Base-by-base conservation (phyloP, 176 grass and related monocot species). In the Olyra latifolia region DNA sequence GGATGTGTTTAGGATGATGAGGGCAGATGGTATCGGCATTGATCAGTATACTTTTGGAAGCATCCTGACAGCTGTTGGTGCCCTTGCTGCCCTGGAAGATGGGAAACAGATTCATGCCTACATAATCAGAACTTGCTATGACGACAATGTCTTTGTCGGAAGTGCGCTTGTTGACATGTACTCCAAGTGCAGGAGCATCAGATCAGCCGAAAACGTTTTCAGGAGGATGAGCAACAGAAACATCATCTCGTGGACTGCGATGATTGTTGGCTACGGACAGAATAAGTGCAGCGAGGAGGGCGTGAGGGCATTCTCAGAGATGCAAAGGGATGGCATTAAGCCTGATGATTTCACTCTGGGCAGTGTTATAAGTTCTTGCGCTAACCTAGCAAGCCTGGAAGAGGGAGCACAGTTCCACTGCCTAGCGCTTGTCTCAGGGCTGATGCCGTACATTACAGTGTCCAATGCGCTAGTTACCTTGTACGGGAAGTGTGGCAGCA, bases 11-110 rank as follows among this genome's bases (percentile, higher is more conserved):
- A 66, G 84, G 74, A 84, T 75, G 48, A 93, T 93, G 91, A 80
- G 88, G 54, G 49, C 57, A 5, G 74, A 63, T 5, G 74, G 88
- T 22, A 44, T 83, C 2, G 6, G 68, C 57, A 88, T 88, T 7
- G 91, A 93, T 83, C 85, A 93, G 78, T 93, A 82, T 72, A 93
- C 85, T 6, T 93, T 93, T 0, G 91, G 91, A 67, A 93, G 88
- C 70, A 71, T 67, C 54, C 78, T 93, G 19, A 88, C 85, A 0
- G 91, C 91, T 10, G 90, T 88, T 41, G 85, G 88, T 2, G 82
- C 85, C 35, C 69, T 76, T 75, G 72, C 88, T 53, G 82, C 88
- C 11, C 72, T 85, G 16, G 78, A 83, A 60, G 73, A 82, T 2
- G 88, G 91, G 11, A 93, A 62, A 30, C 85, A 90, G 32, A 88